These are phyloP conservation scores for Hippophae gyantsensis DNA, from an alignment of 306 rosid species.

Conservation along the genomic window DNA sequence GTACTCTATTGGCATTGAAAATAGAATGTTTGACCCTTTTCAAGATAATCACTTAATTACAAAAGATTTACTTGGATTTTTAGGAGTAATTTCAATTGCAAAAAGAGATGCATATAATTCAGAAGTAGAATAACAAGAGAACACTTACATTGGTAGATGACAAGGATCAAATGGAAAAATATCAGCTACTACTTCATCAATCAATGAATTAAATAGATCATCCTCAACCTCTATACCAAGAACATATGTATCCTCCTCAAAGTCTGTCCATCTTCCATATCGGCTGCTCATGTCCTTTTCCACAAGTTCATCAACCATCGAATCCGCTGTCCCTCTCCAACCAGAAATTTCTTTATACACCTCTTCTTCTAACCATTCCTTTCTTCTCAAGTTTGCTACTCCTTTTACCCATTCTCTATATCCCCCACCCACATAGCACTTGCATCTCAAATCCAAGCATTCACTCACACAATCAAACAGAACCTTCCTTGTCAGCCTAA, in stretches of 20 bases:
- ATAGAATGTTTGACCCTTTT: too few relatives aligned
- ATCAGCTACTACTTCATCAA: constrained; percentile 61
- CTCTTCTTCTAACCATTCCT: constrained; percentile 48
- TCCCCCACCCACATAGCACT: constrained; percentile 36
- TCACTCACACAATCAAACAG: constrained; percentile 53
- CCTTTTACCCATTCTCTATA: constrained; percentile 47
- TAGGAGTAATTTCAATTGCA: too few relatives aligned
- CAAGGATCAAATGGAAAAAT: constrained; percentile 20
- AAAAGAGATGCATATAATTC: too few relatives aligned
- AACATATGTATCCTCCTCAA: constrained; percentile 51
- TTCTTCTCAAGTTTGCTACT: constrained; percentile 30
- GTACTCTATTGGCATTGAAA: too few relatives aligned
- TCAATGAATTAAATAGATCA: constrained; percentile 36
- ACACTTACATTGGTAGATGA: too few relatives aligned
- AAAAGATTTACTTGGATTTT: too few relatives aligned
- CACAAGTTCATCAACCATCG: constrained; percentile 67
- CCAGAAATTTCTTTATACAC: constrained; percentile 44
- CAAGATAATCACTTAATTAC: too few relatives aligned
- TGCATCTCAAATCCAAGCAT: constrained; percentile 38
- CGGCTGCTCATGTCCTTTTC: constrained; percentile 67
- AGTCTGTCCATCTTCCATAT: constrained; percentile 68
- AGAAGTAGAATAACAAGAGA: too few relatives aligned
- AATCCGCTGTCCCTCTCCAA: constrained; percentile 52
- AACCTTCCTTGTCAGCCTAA: constrained; percentile 37
- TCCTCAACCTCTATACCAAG: constrained; percentile 53